phyloP scores from a whole-genome alignment of 306 rosid genomes.

The Trifolium pratense region DNA sequence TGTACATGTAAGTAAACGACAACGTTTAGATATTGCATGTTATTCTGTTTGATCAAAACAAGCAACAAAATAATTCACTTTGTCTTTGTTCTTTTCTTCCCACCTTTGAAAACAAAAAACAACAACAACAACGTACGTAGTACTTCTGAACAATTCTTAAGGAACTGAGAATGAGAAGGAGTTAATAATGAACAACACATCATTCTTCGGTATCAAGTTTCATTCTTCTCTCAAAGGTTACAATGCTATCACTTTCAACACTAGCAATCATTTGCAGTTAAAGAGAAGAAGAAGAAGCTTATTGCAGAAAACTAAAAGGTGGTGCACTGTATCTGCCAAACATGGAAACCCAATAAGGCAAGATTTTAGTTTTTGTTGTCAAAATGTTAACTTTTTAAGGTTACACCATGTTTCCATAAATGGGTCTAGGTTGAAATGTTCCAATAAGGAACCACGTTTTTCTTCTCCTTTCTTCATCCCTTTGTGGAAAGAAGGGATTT shows the following conservation, averaged over 20 bases:
- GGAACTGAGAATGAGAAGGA: slow-evolving; percentile 53
- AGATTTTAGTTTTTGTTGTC: slow-evolving; percentile 60
- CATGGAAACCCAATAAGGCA: slow-evolving; percentile 56
- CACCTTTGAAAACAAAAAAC: neutral
- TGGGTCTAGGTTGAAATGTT: slow-evolving; percentile 64
- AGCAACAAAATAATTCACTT: neutral
- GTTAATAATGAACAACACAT: slow-evolving; percentile 57
- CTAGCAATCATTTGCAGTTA: slow-evolving; percentile 23
- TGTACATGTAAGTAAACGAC: neutral
- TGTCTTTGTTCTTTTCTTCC: neutral
- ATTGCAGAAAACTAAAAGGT: slow-evolving; percentile 47
- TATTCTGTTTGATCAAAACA: neutral
- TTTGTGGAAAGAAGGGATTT: slow-evolving; percentile 73
- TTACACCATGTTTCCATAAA: slow-evolving; percentile 50
- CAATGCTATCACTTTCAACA: slow-evolving; percentile 35
- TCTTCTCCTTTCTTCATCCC: slow-evolving; percentile 55
- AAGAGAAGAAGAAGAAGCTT: slow-evolving; percentile 51
- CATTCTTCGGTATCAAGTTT: slow-evolving; percentile 63
- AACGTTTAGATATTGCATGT: neutral
- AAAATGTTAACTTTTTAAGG: slow-evolving; percentile 67
- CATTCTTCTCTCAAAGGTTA: slow-evolving; percentile 48
- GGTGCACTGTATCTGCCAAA: slow-evolving; percentile 54
- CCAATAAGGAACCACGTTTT: slow-evolving; percentile 55
- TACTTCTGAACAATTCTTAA: too few relatives aligned
- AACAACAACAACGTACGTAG: too few relatives aligned